Evolutionary conservation across 305 asterid genomes (phyloP), one percentile per base, ranked within the genome.

Genomic region (Galium porrigens): DNA sequence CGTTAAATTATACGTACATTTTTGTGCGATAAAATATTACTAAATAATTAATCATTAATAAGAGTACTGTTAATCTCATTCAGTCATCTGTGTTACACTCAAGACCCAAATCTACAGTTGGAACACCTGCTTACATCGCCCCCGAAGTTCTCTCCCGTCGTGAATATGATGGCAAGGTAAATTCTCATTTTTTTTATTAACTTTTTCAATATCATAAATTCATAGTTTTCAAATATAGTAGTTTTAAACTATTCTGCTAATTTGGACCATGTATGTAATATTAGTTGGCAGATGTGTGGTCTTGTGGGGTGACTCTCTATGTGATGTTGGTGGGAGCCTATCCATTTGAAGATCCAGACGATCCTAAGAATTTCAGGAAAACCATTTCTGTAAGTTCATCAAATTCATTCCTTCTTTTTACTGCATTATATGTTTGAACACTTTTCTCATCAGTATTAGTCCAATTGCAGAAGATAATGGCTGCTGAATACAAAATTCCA

Each of bases 91-190:
- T 87, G 56, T 67, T 87, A 61, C 97, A 89, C 71, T 87, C 97
- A 8, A 80, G 82, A 54, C 96, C 97, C 36, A 90, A 90, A 41
- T 90, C 97, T 0, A 90, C 96, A 0, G 97, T 90, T 0, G 96
- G 97, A 55, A 90, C 96, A 0, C 95, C 97, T 1, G 97, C 97
- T 0, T 89, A 89, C 62, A 89, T 89, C 55, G 97, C 97, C 9
- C 97, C 97, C 0, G 96, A 90, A 72, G 96, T 88, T 69, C 88
- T 90, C 58, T 84, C 95, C 4, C 85, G 94, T 15, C 79, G 80
- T 11, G 97, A 90, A 70, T 90, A 88, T 60, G 96, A 90, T 41
- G 95, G 97, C 79, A 90, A 86, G 89, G 97, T 56, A 6, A 27
- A 20, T 20, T 14, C 8, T 6, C 10, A 58, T n/a, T n/a, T 34